Evolutionary conservation across 768 basidiomycete species (phyloP).

Genomic region (Pleurotus platypus): DNA sequence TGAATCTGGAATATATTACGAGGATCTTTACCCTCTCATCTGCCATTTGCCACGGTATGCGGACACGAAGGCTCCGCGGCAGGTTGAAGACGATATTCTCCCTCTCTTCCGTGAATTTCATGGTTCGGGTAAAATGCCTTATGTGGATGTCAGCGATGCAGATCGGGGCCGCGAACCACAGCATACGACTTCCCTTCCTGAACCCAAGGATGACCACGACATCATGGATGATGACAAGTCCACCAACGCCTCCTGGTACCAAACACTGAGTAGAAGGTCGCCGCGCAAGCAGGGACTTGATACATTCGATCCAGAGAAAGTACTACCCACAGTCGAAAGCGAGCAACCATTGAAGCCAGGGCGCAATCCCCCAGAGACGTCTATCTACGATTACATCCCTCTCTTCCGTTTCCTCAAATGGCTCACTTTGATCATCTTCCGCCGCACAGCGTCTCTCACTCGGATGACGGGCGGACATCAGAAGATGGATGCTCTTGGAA

Average conservation of each 20-base stretch:
- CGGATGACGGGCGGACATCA: conserved; percentile 14
- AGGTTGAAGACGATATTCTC: conserved; percentile 40
- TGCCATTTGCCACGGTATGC: conserved; percentile 63
- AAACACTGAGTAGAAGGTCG: background rate
- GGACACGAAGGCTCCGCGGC: conserved; percentile 17
- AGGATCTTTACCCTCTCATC: conserved; percentile 69
- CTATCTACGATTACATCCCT: conserved; percentile 53
- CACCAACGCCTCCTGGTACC: background rate
- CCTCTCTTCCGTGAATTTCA: conserved; percentile 47
- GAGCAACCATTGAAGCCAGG: conserved; percentile 48
- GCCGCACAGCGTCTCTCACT: conserved; percentile 14
- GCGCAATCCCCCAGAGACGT: conserved; percentile 49
- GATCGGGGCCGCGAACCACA: background rate
- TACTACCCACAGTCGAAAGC: conserved; percentile 33
- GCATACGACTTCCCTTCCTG: background rate
- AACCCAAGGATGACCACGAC: background rate
- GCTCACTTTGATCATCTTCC: conserved; percentile 24
- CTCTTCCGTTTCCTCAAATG: conserved; percentile 50
- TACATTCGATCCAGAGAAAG: conserved; percentile 41
- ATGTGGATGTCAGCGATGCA: background rate
- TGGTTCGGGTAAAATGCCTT: conserved; percentile 6
- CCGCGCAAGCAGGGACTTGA: conserved; percentile 17
- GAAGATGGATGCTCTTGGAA: conserved; percentile 29
- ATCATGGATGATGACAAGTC: background rate
- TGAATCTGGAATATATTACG: conserved; percentile 68